phyloP scores from a whole-genome alignment of 148 eudicot genomes.

The Arctostaphylos glauca region DNA sequence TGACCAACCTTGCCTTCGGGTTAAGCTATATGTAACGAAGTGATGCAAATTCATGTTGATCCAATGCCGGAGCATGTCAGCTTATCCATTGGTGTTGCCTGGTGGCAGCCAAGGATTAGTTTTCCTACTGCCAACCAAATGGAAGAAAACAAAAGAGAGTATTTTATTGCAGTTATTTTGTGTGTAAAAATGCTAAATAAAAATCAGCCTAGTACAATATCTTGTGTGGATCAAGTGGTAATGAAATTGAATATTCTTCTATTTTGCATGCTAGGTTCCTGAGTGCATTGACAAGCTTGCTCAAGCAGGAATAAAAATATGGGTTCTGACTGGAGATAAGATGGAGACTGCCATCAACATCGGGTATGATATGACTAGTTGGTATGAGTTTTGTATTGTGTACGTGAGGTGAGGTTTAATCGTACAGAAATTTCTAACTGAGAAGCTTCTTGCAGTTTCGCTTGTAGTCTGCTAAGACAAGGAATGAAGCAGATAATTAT shows the following conservation, averaged over 20 bases:
- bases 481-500: conserved; percentile 88
- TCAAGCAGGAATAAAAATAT: conserved; percentile 96
- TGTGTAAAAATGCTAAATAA: neutral
- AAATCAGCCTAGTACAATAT: neutral
- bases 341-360: conserved; percentile 99
- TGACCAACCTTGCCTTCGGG: neutral
- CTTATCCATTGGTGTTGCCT: neutral
- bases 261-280: conserved; percentile 59
- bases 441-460: conserved; percentile 47
- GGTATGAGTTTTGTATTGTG: neutral
- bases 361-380: conserved; percentile 54
- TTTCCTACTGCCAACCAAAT: neutral
- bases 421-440: conserved; percentile 21
- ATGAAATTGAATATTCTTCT: conserved; percentile 7
- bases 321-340: conserved; percentile 99
- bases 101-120: neutral
- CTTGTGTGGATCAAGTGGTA: neutral
- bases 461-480: conserved; percentile 95
- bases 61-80: neutral
- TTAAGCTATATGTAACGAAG: neutral
- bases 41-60: neutral
- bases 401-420: neutral
- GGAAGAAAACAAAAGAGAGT: neutral
- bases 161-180: neutral
- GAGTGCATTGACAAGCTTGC: conserved; percentile 98